These are phyloP conservation scores for Aspergillus carlsbadensis DNA, from an alignment of 495 filamentous ascomycete genomes.

Conservation along the genomic window DNA sequence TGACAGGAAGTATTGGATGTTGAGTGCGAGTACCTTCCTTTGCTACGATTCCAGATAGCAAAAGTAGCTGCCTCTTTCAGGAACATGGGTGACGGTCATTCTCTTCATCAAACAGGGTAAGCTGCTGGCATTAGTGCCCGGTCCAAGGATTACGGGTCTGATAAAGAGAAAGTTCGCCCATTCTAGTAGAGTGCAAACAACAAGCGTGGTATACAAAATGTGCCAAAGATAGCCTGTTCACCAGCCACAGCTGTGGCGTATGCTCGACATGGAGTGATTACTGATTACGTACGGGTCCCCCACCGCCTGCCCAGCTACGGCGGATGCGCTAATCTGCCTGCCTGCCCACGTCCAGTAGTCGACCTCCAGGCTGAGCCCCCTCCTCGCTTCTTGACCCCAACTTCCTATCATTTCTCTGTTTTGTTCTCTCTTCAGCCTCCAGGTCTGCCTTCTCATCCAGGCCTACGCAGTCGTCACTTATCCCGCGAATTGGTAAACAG, in stretches of 20 bases:
- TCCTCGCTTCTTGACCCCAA: not conserved
- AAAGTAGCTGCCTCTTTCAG: slow-evolving; percentile 16
- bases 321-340: slow-evolving; percentile 6
- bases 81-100: not conserved
- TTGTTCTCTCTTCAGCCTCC: slow-evolving; percentile 4
- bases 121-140: not conserved
- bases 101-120: not conserved
- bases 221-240: not conserved
- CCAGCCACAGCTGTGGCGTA: not conserved
- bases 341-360: slow-evolving; percentile 6
- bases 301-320: slow-evolving; percentile 2
- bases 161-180: not conserved
- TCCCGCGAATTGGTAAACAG: slow-evolving; percentile 15
- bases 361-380: slow-evolving; percentile 10
- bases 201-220: too few species aligned
- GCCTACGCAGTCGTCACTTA: not conserved
- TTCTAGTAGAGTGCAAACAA: too few species aligned
- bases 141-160: not conserved
- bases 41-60: not conserved
- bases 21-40: slow-evolving; percentile 11
- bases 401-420: slow-evolving; percentile 8
- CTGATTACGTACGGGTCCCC: not conserved
- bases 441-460: slow-evolving; percentile 8
- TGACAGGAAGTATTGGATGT: not conserved
- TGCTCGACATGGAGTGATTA: not conserved